Conservation (phyloP, 129 eudicot genomes). For the Artemisia annua region DNA sequence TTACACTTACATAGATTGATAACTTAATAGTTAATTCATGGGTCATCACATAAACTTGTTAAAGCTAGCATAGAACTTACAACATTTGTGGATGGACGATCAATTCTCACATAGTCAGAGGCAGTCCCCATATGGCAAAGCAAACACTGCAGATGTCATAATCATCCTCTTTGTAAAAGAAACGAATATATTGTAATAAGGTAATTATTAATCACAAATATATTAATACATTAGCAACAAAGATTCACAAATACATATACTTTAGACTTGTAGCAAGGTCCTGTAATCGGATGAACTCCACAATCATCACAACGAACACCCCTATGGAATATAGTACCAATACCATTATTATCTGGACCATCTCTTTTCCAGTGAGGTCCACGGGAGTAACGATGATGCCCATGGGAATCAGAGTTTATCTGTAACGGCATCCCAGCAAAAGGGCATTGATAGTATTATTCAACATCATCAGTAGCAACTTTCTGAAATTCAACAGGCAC, state of each 20-base stretch:
- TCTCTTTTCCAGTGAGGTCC: conserved; percentile 36
- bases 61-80: too few species aligned
- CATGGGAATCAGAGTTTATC: conserved; percentile 26
- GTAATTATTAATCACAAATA: background rate
- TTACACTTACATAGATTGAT: too few species aligned
- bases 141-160: too few species aligned
- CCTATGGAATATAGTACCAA: conserved; percentile 41
- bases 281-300: conserved; percentile 75
- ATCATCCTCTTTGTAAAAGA: too few species aligned
- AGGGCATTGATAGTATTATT: conserved; percentile 44
- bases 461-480: conserved; percentile 1
- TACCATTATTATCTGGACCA: conserved; percentile 33
- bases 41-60: too few species aligned
- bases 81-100: too few species aligned
- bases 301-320: conserved; percentile 92
- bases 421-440: conserved; percentile 38
- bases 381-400: conserved; percentile 25
- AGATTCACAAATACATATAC: conserved; percentile 48
- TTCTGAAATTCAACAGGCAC: conserved; percentile 15
- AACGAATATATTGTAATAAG: too few species aligned
- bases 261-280: conserved; percentile 85
- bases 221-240: background rate
- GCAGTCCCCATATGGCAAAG: too few species aligned
- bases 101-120: too few species aligned
- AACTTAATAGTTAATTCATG: too few species aligned